Evolutionary conservation across 2,329 filamentous ascomycete genomes (phyloP), one percentile per base, ranked within the genome.

Genomic region (Xylaria sp.): DNA sequence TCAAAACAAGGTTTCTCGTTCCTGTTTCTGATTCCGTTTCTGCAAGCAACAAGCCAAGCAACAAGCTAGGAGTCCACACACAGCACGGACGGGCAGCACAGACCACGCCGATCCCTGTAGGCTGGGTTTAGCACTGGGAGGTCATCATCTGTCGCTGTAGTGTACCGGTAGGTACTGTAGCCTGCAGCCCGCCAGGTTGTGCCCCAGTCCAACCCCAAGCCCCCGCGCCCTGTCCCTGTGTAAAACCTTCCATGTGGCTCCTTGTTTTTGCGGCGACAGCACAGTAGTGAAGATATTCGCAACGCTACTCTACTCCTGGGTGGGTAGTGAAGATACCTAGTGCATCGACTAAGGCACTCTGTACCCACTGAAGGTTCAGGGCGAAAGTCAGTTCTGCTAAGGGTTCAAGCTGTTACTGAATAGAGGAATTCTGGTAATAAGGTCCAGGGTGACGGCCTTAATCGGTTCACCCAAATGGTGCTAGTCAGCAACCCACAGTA

Each of bases 1-100:
- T 60, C 51, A 69, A 67, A 67, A 65, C 67, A 69, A 68, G 63
- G 66, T 65, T 69, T 64, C 59, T 28, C 8, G 44, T 46, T 56
- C 50, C 56, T 64, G 62, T 63, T 55, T 51, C 48, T 63, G 51
- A 41, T 28, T 41, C 46, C 56, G 37, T 62, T 48, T 50, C 67
- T 69, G 63, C 66, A 65, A 70, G 69, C 65, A 70, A 66, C 63
- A 56, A 18, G 57, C 58, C 46, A 50, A 56, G 52, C 52, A 61
- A 23, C 46, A 60, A 31, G 57, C 58, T 56, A 37, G 55, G 52
- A 61, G 50, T 60, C 59, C 54, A 55, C 65, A 65, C 37, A 23
- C 20, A 57, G 56, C 55, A 48, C 55, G 64, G 64, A 39, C 51
- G 46, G 44, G 18, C 65, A 66, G 63, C 67, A 66, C 67, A 41